These are phyloP conservation scores for Tricholoma saponaceum DNA, from an alignment of 768 basidiomycete species.

Conservation along the genomic window DNA sequence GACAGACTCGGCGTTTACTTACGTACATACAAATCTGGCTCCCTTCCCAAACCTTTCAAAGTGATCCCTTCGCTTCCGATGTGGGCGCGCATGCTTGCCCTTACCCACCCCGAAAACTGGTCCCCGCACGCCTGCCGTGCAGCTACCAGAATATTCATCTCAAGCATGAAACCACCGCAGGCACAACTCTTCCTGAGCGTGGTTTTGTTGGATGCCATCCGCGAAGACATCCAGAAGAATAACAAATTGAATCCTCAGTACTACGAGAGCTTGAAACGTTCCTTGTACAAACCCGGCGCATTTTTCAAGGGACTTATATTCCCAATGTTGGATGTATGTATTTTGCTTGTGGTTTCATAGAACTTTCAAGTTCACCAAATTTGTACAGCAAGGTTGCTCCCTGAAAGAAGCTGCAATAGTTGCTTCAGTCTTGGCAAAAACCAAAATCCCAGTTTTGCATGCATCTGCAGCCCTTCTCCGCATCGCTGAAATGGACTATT, in stretches of 20 bases:
- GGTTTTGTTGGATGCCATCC: constrained; percentile 83
- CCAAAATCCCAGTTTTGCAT: constrained; percentile 94
- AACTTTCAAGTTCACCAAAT: background rate
- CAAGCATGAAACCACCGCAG: constrained; percentile 94
- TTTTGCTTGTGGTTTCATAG: background rate
- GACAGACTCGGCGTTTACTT: constrained; percentile 81
- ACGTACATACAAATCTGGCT: constrained; percentile 86
- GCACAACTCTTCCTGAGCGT: constrained; percentile 91
- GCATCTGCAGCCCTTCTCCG: constrained; percentile 92
- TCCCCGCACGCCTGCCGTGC: constrained; percentile 93
- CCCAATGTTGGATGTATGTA: constrained; percentile 83
- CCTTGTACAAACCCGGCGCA: constrained; percentile 93
- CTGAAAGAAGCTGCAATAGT: constrained; percentile 94
- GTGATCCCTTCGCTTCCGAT: constrained; percentile 92
- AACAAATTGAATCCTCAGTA: constrained; percentile 92
- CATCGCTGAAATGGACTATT: constrained; percentile 95
- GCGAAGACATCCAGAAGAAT: constrained; percentile 82
- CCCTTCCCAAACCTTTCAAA: constrained; percentile 96
- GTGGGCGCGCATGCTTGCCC: constrained; percentile 93
- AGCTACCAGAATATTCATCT: constrained; percentile 93
- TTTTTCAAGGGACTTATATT: constrained; percentile 99
- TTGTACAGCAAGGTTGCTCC: constrained; percentile 62
- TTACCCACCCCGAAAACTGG: constrained; percentile 92
- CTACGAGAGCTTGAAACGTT: constrained; percentile 88
- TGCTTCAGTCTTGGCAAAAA: constrained; percentile 85